phyloP scores from a whole-genome alignment of 495 filamentous ascomycete species.

The Xylaria nigripes region DNA sequence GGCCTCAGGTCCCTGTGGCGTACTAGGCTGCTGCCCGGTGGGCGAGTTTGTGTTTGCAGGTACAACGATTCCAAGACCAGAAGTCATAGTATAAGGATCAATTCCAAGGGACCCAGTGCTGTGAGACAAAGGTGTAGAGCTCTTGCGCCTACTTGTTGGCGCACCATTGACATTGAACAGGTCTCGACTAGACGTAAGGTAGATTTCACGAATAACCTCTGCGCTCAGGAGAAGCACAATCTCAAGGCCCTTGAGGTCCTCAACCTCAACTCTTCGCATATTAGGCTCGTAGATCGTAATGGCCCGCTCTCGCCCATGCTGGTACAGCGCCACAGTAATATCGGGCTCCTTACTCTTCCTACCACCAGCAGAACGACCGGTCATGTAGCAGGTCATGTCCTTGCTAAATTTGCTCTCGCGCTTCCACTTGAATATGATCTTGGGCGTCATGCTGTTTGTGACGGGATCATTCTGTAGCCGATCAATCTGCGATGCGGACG shows the following conservation, averaged over 20 bases:
- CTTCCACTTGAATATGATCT: constrained; percentile 82
- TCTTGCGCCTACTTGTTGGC: constrained; percentile 30
- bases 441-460: constrained; percentile 62
- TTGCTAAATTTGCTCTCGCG: constrained; percentile 76
- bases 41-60: constrained; percentile 14
- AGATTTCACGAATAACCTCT: constrained; percentile 81
- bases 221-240: constrained; percentile 76
- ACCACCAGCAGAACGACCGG: constrained; percentile 63
- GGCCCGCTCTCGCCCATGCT: constrained; percentile 34
- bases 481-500: constrained; percentile 69
- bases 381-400: constrained; percentile 73
- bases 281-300: constrained; percentile 91
- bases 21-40: constrained; percentile 18
- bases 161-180: constrained; percentile 67
- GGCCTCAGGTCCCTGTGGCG: constrained; percentile 52
- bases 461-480: constrained; percentile 61
- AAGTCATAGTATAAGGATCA: constrained; percentile 19
- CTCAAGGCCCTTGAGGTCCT: constrained; percentile 91
- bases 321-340: constrained; percentile 83
- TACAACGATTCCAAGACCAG: constrained; percentile 12
- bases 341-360: constrained; percentile 83
- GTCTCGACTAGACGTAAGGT: constrained; percentile 57
- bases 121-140: constrained; percentile 32
- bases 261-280: constrained; percentile 78
- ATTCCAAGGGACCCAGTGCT: constrained; percentile 8